Evolutionary conservation across 1,284 basidiomycete genomes (phyloP).

Genomic region (Pholiota adiposa): DNA sequence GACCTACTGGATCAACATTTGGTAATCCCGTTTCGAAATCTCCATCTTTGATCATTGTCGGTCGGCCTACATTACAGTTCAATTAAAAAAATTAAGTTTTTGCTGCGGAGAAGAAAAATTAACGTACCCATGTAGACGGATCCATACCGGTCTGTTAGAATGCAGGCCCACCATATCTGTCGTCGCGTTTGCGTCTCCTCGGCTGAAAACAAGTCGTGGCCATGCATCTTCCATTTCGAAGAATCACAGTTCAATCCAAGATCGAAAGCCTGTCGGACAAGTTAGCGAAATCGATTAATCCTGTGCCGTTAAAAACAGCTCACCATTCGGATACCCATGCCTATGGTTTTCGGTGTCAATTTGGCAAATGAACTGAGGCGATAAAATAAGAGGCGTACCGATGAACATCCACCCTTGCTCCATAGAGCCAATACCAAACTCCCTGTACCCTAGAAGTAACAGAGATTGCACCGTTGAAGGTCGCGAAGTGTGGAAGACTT

Average conservation of each 20-base stretch:
- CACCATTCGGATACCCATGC: conserved; percentile 81
- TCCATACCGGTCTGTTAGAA: conserved; percentile 72
- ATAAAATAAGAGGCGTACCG: conserved; percentile 44
- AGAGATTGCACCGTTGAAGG: conserved; percentile 77
- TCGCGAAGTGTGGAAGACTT: conserved; percentile 66
- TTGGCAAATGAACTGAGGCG: not conserved
- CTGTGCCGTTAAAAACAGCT: conserved; percentile 13
- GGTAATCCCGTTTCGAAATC: conserved; percentile 79
- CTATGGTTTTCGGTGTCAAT: conserved; percentile 35
- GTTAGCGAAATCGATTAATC: not conserved
- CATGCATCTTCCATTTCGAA: conserved; percentile 74
- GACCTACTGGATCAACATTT: conserved; percentile 53
- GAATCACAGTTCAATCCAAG: conserved; percentile 83
- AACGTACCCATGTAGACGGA: conserved; percentile 69
- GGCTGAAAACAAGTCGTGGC: conserved; percentile 67
- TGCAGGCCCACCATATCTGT: conserved; percentile 85
- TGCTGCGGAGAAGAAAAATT: not conserved
- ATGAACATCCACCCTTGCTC: conserved; percentile 84
- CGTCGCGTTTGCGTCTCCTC: conserved; percentile 78
- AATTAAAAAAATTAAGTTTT: conserved; percentile 6
- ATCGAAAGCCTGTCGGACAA: conserved; percentile 68
- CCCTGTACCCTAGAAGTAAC: conserved; percentile 79
- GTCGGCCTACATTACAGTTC: conserved; percentile 51
- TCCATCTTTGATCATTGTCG: conserved; percentile 70
- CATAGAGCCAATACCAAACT: conserved; percentile 80